These are phyloP conservation scores for Ceratobasidium sp. DNA, from an alignment of 1,284 basidiomycete genomes.

Conservation along the genomic window DNA sequence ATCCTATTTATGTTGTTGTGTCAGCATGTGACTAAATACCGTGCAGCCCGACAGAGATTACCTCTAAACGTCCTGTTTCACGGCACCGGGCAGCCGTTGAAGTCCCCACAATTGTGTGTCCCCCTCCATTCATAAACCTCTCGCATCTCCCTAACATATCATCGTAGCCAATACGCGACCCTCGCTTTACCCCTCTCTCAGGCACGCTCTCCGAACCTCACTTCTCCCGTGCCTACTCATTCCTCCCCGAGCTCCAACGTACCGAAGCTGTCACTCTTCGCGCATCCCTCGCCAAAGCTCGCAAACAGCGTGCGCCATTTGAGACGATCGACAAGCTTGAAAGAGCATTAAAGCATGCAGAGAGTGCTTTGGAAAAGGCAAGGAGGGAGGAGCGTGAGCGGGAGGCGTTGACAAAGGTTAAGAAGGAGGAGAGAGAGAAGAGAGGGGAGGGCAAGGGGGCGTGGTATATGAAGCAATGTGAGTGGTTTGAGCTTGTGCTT, in stretches of 20 bases:
- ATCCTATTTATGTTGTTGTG: neutral
- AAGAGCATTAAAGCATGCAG: conserved; percentile 75
- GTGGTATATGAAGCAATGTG: conserved; percentile 90
- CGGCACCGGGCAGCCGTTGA: conserved; percentile 82
- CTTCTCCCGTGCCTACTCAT: conserved; percentile 81
- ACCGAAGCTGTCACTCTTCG: conserved; percentile 75
- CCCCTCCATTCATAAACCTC: neutral
- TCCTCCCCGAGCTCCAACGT: conserved; percentile 75
- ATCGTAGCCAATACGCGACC: conserved; percentile 77
- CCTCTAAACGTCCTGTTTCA: conserved; percentile 87
- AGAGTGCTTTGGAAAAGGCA: conserved; percentile 82
- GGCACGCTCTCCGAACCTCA: conserved; percentile 76
- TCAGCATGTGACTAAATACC: neutral
- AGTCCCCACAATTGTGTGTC: conserved; percentile 69
- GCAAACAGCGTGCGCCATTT: conserved; percentile 66
- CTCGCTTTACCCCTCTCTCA: conserved; percentile 82
- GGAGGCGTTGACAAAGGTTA: conserved; percentile 68
- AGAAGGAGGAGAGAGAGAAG: conserved; percentile 79
- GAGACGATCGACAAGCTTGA: conserved; percentile 73
- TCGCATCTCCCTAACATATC: neutral
- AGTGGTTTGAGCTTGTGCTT: neutral
- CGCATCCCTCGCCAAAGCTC: conserved; percentile 72
- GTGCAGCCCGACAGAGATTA: conserved; percentile 80
- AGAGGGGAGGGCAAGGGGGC: conserved; percentile 78
- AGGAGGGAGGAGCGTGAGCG: conserved; percentile 75